A percentile compares a stretch with the other conserved stretches of the same genome.
phyloP scores from a whole-genome alignment of 495 filamentous ascomycete species.

The Lasiosphaeriaceae sp. region DNA sequence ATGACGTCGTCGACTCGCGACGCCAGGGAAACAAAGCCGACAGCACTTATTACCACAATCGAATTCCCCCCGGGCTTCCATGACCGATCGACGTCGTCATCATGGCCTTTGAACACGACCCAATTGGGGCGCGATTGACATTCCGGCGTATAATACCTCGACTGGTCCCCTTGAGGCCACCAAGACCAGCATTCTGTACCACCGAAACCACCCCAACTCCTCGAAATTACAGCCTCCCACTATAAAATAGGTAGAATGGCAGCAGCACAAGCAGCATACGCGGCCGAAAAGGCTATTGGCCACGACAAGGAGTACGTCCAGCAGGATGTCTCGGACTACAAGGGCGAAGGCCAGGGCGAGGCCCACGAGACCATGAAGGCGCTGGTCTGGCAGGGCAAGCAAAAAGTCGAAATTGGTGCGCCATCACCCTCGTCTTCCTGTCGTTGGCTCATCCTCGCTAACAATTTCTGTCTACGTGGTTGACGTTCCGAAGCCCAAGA shows the following conservation, averaged over 20 bases:
- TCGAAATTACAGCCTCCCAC: too few relatives aligned
- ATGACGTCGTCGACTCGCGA: not conserved
- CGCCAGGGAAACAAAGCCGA: not conserved
- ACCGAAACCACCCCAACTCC: too few relatives aligned
- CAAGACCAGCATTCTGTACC: too few relatives aligned
- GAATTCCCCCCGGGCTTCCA: not conserved
- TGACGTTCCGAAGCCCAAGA: slow-evolving; percentile 62
- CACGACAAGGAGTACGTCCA: slow-evolving; percentile 57
- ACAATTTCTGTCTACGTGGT: slow-evolving; percentile 25
- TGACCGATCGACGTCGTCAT: not conserved
- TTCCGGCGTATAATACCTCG: too few relatives aligned
- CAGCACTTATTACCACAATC: not conserved
- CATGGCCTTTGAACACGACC: not conserved
- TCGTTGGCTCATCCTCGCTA: not conserved
- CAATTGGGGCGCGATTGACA: not conserved
- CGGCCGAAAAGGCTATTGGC: slow-evolving; percentile 61
- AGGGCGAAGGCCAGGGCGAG: slow-evolving; percentile 39
- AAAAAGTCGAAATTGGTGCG: slow-evolving; percentile 54
- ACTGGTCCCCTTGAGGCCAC: too few relatives aligned
- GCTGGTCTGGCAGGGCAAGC: slow-evolving; percentile 68
- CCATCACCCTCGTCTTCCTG: slow-evolving; percentile 3
- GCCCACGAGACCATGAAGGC: slow-evolving; percentile 63
- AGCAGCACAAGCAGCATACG: slow-evolving; percentile 59
- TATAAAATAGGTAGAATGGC: slow-evolving; percentile 43
- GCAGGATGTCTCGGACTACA: slow-evolving; percentile 55